Evolutionary conservation across 345 rosid genomes (phyloP).

Genomic region (Salix exigua): DNA sequence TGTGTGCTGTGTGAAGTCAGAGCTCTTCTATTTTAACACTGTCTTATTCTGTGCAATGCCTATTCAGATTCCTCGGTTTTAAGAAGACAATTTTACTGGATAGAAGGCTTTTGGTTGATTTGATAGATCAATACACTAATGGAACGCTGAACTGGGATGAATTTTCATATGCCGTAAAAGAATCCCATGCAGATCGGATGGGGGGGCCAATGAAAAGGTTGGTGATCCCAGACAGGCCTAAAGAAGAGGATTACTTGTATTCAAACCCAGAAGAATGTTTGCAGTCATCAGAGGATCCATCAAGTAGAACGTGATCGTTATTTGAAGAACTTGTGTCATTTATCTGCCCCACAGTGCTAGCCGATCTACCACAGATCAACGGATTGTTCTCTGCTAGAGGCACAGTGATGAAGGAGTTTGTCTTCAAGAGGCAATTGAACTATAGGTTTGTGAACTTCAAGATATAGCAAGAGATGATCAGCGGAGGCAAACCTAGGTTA

Average conservation of each 20-base stretch:
- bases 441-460: slow-evolving; percentile 4
- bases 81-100: slow-evolving; percentile 80
- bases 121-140: slow-evolving; percentile 65
- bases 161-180: slow-evolving; percentile 72
- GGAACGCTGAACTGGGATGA: slow-evolving; percentile 77
- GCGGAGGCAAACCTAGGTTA: slow-evolving; percentile 11
- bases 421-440: slow-evolving; percentile 8
- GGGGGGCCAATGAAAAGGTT: slow-evolving; percentile 61
- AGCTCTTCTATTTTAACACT: not conserved
- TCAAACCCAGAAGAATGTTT: slow-evolving; percentile 95
- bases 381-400: slow-evolving; percentile 9
- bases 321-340: slow-evolving; percentile 10
- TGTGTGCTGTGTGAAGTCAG: not conserved
- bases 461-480: slow-evolving; percentile 19
- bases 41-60: not conserved
- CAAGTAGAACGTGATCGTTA: slow-evolving; percentile 38
- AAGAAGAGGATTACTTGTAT: slow-evolving; percentile 92
- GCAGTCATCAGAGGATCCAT: slow-evolving; percentile 36
- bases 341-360: slow-evolving; percentile 11
- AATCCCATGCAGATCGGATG: slow-evolving; percentile 58
- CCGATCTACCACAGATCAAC: slow-evolving; percentile 25
- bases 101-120: slow-evolving; percentile 65
- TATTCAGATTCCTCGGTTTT: slow-evolving; percentile 73
- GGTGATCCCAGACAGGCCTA: slow-evolving; percentile 74
- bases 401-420: slow-evolving; percentile 12